Evolutionary conservation across 352 stramenopile species (phyloP).

Genomic region (Phytopythium helicoides): DNA sequence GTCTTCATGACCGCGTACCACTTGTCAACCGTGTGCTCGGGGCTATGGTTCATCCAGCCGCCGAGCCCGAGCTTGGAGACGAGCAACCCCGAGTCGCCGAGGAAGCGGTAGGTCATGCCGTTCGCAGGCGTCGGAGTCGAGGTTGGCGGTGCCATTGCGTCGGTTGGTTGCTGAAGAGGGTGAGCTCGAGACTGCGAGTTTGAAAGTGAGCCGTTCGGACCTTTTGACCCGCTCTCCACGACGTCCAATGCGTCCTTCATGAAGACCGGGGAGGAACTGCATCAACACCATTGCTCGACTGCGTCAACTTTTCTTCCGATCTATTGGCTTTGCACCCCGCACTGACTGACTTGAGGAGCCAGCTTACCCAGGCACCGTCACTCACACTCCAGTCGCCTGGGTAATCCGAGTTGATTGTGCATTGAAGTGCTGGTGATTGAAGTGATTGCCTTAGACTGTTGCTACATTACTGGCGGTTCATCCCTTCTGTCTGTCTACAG

Average conservation of each 20-base stretch:
- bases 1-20: constrained; percentile 14
- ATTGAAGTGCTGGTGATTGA: neutral
- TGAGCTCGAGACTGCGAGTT: neutral
- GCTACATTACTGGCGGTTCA: no score
- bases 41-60: constrained; percentile 27
- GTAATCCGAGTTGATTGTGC: neutral
- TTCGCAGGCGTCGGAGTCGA: constrained; percentile 1
- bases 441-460: neutral
- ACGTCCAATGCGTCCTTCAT: no score
- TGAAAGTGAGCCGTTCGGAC: neutral
- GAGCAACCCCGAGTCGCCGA: constrained; percentile 35
- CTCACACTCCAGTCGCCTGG: neutral
- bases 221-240: no score
- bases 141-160: neutral
- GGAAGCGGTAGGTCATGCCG: constrained; percentile 41
- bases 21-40: constrained; percentile 12
- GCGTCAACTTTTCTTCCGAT: neutral
- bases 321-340: neutral
- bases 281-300: neutral
- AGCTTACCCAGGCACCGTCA: neutral
- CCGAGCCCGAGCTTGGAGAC: constrained; percentile 43
- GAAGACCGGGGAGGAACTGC: neutral
- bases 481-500: no score
- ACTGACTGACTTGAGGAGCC: neutral
- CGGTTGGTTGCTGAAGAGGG: neutral